A percentile compares a stretch with the other conserved stretches of the same genome.
Evolutionary conservation across 352 stramenopile species (phyloP).

Genomic region (Phytophthora macrochlamydospora): DNA sequence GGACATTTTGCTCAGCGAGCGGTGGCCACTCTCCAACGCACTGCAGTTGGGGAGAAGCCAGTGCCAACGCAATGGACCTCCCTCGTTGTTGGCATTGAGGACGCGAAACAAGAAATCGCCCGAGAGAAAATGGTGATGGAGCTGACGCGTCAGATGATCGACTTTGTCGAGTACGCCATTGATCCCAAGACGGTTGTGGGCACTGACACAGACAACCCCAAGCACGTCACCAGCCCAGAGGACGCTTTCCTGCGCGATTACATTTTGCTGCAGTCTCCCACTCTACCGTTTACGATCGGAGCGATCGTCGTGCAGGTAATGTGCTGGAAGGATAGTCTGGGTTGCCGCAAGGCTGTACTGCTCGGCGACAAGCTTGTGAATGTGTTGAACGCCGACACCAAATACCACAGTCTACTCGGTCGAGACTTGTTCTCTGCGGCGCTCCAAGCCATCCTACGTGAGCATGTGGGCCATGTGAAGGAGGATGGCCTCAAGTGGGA

Average conservation of each 20-base stretch:
- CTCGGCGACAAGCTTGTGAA: conserved; percentile 76
- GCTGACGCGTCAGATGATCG: conserved; percentile 64
- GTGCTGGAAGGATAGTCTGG: conserved; percentile 77
- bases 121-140: conserved; percentile 80
- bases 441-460: conserved; percentile 57
- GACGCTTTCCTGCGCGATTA: conserved; percentile 69
- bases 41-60: conserved; percentile 25
- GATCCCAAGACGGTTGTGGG: conserved; percentile 80
- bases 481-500: conserved; percentile 86
- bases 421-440: conserved; percentile 67
- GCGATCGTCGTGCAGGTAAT: conserved; percentile 64
- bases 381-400: conserved; percentile 40
- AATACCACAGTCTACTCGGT: conserved; percentile 54
- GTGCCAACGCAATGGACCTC: conserved; percentile 51
- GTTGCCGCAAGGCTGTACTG: conserved; percentile 60
- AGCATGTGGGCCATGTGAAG: conserved; percentile 70
- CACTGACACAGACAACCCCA: conserved; percentile 71
- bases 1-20: conserved; percentile 66
- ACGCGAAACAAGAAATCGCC: conserved; percentile 69
- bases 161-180: conserved; percentile 75
- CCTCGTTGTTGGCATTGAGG: conserved; percentile 67
- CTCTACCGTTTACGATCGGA: conserved; percentile 56
- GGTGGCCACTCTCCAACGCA: conserved; percentile 39
- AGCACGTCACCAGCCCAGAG: conserved; percentile 70
- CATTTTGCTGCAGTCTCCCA: conserved; percentile 50